A percentile compares a stretch with the other conserved stretches of the same genome.
Evolutionary conservation across 192 early-diverging fungal species (phyloP).

Genomic region (Podila minutissima): DNA sequence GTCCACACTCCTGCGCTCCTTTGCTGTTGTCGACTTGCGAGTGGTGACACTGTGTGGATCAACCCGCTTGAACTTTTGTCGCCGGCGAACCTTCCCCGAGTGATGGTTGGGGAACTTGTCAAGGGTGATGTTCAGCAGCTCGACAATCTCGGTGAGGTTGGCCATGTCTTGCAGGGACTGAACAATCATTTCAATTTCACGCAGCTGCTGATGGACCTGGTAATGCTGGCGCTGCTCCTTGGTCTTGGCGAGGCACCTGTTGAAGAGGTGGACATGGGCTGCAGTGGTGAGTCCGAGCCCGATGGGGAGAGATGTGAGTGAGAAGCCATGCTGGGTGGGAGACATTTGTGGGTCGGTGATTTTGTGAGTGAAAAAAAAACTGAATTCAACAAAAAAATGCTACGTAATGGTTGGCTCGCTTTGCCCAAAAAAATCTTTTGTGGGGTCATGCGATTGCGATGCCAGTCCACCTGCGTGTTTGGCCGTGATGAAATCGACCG

Average conservation of each 20-base stretch:
- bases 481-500: too few species aligned
- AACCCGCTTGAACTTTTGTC: background rate
- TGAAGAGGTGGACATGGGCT: constrained; percentile 25
- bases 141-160: constrained; percentile 9
- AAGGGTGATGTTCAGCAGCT: constrained; percentile 2
- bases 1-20: background rate
- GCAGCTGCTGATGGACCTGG: background rate
- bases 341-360: background rate
- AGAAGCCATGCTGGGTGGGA: background rate
- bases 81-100: background rate
- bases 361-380: background rate
- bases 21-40: background rate
- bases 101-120: background rate
- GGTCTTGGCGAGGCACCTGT: constrained; percentile 2
- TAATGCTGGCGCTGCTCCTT: background rate
- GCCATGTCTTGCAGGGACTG: constrained; percentile 7
- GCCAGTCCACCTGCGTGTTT: too few species aligned
- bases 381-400: background rate
- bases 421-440: too few species aligned
- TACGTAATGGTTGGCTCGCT: background rate
- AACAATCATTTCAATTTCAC: background rate
- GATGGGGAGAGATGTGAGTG: constrained; percentile 12
- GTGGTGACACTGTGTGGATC: background rate
- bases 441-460: too few species aligned
- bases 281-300: constrained; percentile 26